Evolutionary conservation across 257 asterid genomes (phyloP).

Genomic region (Craterostigma plantagineum): DNA sequence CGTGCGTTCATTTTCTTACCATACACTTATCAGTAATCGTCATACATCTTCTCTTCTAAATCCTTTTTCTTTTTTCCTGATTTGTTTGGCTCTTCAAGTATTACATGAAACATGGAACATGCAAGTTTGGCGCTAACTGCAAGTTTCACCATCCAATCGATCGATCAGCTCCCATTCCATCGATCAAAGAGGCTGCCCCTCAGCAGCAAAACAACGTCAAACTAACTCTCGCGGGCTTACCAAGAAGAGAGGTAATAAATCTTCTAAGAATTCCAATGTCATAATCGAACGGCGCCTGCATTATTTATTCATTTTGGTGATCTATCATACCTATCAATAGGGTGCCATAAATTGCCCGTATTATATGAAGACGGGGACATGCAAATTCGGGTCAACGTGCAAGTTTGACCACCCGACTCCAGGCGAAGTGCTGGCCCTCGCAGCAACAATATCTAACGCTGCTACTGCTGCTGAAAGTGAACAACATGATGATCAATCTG

Average conservation of each 20-base stretch:
- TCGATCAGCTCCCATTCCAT: constrained; percentile 28
- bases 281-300: too few species aligned
- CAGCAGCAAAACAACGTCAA: constrained; percentile 32
- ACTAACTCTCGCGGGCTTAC: constrained; percentile 84
- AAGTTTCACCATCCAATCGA: constrained; percentile 84
- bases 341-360: constrained; percentile 85
- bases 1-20: too few species aligned
- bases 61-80: too few species aligned
- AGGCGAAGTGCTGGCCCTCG: constrained; percentile 60
- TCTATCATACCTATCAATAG: too few species aligned
- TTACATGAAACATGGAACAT: constrained; percentile 87
- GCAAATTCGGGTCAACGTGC: constrained; percentile 84
- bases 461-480: constrained; percentile 23
- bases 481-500: too few species aligned
- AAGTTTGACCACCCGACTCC: constrained; percentile 94
- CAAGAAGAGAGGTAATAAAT: constrained; percentile 75
- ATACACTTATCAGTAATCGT: too few species aligned
- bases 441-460: constrained; percentile 13
- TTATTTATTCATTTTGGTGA: neutral
- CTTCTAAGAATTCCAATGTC: too few species aligned
- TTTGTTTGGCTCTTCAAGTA: constrained; percentile 22
- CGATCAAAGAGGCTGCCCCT: constrained; percentile 18
- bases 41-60: too few species aligned
- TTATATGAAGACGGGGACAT: constrained; percentile 90
- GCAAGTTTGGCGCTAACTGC: constrained; percentile 77